A percentile compares a stretch with the other conserved stretches of the same genome.
phyloP scores from a whole-genome alignment of 805 yeast species.

The Blastobotrys peoriensis region DNA sequence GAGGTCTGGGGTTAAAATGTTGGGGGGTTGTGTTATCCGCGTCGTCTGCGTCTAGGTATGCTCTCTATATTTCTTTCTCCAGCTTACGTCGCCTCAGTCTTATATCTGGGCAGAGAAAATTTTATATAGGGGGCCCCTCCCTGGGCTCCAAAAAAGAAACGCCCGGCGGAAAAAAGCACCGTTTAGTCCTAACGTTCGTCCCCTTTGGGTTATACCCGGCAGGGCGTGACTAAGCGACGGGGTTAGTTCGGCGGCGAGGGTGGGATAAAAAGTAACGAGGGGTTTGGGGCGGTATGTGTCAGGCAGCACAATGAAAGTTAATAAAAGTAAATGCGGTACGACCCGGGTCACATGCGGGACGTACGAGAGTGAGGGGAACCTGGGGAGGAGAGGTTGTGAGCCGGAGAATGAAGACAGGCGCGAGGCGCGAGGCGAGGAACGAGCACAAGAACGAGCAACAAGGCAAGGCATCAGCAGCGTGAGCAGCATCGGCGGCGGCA shows the following conservation, averaged over 20 bases:
- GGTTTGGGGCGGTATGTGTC: not conserved
- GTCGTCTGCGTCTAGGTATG: too few relatives aligned
- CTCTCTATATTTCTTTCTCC: too few relatives aligned
- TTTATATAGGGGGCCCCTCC: not conserved
- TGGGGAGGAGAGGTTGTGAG: not conserved
- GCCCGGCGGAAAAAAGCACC: not conserved
- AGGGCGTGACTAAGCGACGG: not conserved
- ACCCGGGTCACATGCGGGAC: not conserved
- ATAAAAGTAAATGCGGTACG: not conserved
- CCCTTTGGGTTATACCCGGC: not conserved
- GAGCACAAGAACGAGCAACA: too few relatives aligned
- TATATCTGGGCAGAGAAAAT: not conserved
- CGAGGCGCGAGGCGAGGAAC: too few relatives aligned
- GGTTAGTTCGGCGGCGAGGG: not conserved
- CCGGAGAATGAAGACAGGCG: not conserved
- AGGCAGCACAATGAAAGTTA: not conserved
- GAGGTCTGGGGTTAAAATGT: too few relatives aligned
- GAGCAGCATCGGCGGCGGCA: too few relatives aligned
- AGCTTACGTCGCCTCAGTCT: too few relatives aligned
- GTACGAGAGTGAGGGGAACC: too few relatives aligned
- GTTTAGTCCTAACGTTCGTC: not conserved
- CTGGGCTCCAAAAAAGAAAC: not conserved
- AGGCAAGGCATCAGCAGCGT: too few relatives aligned
- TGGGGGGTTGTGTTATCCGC: too few relatives aligned
- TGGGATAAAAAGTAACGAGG: not conserved